phyloP scores from a whole-genome alignment of 768 basidiomycete species.

The Bullera alba region DNA sequence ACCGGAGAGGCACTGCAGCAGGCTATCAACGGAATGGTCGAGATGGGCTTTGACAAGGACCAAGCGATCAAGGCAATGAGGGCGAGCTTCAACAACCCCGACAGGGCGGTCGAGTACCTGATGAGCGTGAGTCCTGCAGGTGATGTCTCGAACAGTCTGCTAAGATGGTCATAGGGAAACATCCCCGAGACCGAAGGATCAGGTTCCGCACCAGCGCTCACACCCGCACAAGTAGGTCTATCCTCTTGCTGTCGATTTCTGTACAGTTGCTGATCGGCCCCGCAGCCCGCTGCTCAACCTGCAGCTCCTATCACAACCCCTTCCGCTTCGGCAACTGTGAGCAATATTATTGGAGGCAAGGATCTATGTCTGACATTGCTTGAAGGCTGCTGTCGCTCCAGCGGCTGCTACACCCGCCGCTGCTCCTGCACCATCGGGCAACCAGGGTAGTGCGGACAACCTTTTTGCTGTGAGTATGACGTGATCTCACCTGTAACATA shows the following conservation, averaged over 20 bases:
- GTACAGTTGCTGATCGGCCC: no score
- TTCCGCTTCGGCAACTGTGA: not conserved
- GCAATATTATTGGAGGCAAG: no score
- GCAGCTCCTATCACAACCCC: not conserved
- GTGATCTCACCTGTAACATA: no score
- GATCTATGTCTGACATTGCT: no score
- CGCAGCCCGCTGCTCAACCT: slow-evolving; percentile 42
- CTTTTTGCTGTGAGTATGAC: slow-evolving; percentile 65
- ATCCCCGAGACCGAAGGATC: slow-evolving; percentile 23
- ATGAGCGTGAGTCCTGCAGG: slow-evolving; percentile 61
- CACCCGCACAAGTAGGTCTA: no score
- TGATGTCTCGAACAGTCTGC: not conserved
- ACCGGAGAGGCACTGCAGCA: slow-evolving; percentile 68
- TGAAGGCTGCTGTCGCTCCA: slow-evolving; percentile 47
- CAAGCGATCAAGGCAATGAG: slow-evolving; percentile 76
- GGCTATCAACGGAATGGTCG: slow-evolving; percentile 73
- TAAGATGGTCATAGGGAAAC: slow-evolving; percentile 19
- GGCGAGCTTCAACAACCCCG: slow-evolving; percentile 95
- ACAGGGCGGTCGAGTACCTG: slow-evolving; percentile 95
- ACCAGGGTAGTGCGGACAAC: slow-evolving; percentile 59
- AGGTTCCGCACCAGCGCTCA: slow-evolving; percentile 45
- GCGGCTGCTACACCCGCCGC: slow-evolving; percentile 48
- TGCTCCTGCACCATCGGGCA: slow-evolving; percentile 42
- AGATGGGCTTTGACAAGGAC: slow-evolving; percentile 89
- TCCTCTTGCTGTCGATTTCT: no score